Percentiles rank a stretch among this genome's conserved stretches.
These are phyloP conservation scores for Candida awuae DNA, from an alignment of 805 yeast species.

Conservation along the genomic window DNA sequence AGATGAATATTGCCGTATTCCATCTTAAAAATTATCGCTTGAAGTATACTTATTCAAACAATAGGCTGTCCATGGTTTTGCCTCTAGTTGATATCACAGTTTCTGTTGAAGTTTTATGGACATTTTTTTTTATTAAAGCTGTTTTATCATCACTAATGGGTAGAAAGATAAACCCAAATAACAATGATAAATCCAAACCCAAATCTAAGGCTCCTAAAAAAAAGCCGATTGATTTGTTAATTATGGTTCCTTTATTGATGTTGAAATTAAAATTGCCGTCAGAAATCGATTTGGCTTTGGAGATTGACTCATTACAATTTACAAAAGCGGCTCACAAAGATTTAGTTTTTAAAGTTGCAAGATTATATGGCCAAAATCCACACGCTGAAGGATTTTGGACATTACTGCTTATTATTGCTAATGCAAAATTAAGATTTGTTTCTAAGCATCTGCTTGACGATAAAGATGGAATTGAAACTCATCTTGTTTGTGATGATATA, in stretches of 20 bases:
- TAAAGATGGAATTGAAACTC: slow-evolving; percentile 11
- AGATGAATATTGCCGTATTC: slow-evolving; percentile 11
- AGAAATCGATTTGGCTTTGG: slow-evolving; percentile 23
- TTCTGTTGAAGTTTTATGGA: slow-evolving; percentile 28
- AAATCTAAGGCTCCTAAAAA: neutral
- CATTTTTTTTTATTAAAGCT: slow-evolving; percentile 21
- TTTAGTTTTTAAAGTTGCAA: slow-evolving; percentile 19
- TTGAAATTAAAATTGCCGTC: slow-evolving; percentile 22
- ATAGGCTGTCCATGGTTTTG: slow-evolving; percentile 16
- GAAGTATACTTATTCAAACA: slow-evolving; percentile 12
- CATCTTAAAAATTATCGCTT: slow-evolving; percentile 9
- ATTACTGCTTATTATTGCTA: slow-evolving; percentile 11
- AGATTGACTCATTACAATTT: slow-evolving; percentile 23
- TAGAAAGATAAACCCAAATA: neutral
- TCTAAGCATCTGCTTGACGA: slow-evolving; percentile 1
- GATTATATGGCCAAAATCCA: slow-evolving; percentile 26
- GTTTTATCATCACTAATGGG: slow-evolving; percentile 7
- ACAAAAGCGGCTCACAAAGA: slow-evolving; percentile 8
- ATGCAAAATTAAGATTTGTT: neutral
- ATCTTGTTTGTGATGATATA: slow-evolving; percentile 19
- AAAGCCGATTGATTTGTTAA: slow-evolving; percentile 9
- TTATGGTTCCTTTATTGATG: slow-evolving; percentile 21
- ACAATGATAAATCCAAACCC: neutral
- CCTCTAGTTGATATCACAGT: slow-evolving; percentile 23
- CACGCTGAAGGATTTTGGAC: slow-evolving; percentile 23